Evolutionary conservation across 106 monocot species (phyloP).

Genomic region (Dendrobium nobile): DNA sequence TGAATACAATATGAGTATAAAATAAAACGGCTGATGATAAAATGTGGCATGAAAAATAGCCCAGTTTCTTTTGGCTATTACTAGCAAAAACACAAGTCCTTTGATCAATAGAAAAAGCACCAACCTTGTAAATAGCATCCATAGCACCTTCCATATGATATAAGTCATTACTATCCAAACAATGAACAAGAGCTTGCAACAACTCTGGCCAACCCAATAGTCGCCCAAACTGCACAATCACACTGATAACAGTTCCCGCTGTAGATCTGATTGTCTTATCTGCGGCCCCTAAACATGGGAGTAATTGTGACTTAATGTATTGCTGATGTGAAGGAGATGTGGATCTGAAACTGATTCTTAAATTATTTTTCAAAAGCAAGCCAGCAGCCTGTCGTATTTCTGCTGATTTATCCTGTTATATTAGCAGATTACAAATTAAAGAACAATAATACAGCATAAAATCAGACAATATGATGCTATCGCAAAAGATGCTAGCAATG

Average conservation of each 20-base stretch:
- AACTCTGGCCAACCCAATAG: slow-evolving; percentile 85
- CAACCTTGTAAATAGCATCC: slow-evolving; percentile 93
- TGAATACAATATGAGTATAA: background rate
- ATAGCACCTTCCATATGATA: slow-evolving; percentile 98
- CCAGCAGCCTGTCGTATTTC: slow-evolving; percentile 94
- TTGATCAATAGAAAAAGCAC: background rate
- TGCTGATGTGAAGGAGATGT: slow-evolving; percentile 59
- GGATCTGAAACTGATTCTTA: slow-evolving; percentile 49
- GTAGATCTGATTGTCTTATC: slow-evolving; percentile 84
- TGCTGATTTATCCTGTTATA: slow-evolving; percentile 56
- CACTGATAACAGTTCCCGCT: slow-evolving; percentile 90
- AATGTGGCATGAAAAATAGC: background rate
- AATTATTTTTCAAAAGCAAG: slow-evolving; percentile 85
- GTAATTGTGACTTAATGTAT: slow-evolving; percentile 76
- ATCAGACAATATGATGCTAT: background rate
- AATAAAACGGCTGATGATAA: background rate
- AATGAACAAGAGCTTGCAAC: slow-evolving; percentile 83
- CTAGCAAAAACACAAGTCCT: background rate
- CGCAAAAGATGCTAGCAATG: background rate
- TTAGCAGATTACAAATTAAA: background rate
- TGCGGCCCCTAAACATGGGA: slow-evolving; percentile 73
- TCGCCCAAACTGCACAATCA: slow-evolving; percentile 58
- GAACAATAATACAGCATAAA: background rate
- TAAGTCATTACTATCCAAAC: slow-evolving; percentile 85
- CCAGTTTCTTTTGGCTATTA: background rate